A percentile compares a stretch with the other conserved stretches of the same genome.
Evolutionary conservation across 2,329 filamentous ascomycete species (phyloP).

Genomic region (Chrysoporthe cubensis): DNA sequence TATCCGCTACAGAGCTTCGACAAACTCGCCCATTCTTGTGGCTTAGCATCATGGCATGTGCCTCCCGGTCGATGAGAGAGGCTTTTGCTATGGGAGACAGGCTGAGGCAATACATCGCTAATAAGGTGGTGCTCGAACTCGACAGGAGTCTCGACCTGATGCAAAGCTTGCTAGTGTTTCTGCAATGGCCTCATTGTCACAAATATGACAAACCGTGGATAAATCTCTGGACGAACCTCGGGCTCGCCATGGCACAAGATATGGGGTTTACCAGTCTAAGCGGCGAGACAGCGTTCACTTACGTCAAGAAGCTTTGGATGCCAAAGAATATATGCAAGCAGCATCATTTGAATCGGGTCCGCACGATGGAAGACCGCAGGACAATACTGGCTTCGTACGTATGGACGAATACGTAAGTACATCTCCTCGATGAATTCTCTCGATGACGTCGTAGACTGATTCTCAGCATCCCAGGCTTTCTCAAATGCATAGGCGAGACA

Average conservation of each 20-base stretch:
- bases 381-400: slow-evolving; percentile 53
- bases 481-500: slow-evolving; percentile 47
- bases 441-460: background rate
- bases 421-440: background rate
- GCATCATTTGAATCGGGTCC: slow-evolving; percentile 34
- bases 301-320: slow-evolving; percentile 37
- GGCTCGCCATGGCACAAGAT: slow-evolving; percentile 49
- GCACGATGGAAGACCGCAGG: slow-evolving; percentile 55
- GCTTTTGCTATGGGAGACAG: slow-evolving; percentile 46
- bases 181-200: slow-evolving; percentile 49
- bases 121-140: slow-evolving; percentile 51
- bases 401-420: slow-evolving; percentile 42
- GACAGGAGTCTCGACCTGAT: slow-evolving; percentile 57
- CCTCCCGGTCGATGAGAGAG: slow-evolving; percentile 45
- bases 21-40: slow-evolving; percentile 52
- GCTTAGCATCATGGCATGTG: slow-evolving; percentile 52
- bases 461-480: slow-evolving; percentile 30
- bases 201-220: slow-evolving; percentile 48
- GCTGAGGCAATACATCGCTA: slow-evolving; percentile 48
- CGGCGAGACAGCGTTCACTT: slow-evolving; percentile 40
- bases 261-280: slow-evolving; percentile 47
- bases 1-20: slow-evolving; percentile 44
- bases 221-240: slow-evolving; percentile 48
- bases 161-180: slow-evolving; percentile 50
- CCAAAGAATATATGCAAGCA: slow-evolving; percentile 10